Conservation (phyloP, 768 basidiomycete species). For the Gymnopilus dilepis region DNA sequence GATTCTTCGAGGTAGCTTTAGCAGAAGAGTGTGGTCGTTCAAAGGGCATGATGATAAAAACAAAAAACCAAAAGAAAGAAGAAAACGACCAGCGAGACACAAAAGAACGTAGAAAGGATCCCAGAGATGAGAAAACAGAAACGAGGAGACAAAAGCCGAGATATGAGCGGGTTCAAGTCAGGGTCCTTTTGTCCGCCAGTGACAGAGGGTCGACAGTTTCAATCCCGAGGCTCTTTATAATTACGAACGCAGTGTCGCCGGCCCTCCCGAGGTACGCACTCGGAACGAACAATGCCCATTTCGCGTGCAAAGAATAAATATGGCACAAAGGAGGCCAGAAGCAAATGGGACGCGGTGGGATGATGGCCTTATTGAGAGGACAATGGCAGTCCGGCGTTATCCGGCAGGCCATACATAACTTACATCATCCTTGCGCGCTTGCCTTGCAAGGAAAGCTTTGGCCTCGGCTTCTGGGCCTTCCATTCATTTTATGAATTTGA, state of each 20-base stretch:
- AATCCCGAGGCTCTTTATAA: constrained; percentile 6
- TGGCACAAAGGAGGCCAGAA: constrained; percentile 20
- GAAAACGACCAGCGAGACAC: constrained; percentile 19
- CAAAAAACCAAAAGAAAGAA: background rate
- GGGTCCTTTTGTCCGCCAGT: constrained; percentile 33
- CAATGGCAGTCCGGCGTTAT: constrained; percentile 11
- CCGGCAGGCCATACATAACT: background rate
- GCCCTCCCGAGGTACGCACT: constrained; percentile 4
- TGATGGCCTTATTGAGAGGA: constrained; percentile 14
- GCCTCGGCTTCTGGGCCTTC: background rate
- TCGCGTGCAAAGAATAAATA: constrained; percentile 12
- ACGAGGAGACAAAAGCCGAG: constrained; percentile 2
- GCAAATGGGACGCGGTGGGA: background rate
- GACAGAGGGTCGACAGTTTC: constrained; percentile 27
- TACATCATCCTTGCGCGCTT: constrained; percentile 14
- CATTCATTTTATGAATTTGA: background rate
- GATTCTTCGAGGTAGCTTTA: constrained; percentile 15
- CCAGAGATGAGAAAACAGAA: constrained; percentile 16
- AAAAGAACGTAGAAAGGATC: constrained; percentile 2
- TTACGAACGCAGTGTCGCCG: background rate
- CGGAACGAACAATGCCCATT: constrained; percentile 17
- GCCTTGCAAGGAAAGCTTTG: background rate
- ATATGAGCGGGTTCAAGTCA: constrained; percentile 4
- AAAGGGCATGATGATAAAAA: constrained; percentile 23
- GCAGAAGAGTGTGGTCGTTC: constrained; percentile 13